Evolutionary conservation across 208 protist species (phyloP).

Genomic region (Leishmania martiniquensis): DNA sequence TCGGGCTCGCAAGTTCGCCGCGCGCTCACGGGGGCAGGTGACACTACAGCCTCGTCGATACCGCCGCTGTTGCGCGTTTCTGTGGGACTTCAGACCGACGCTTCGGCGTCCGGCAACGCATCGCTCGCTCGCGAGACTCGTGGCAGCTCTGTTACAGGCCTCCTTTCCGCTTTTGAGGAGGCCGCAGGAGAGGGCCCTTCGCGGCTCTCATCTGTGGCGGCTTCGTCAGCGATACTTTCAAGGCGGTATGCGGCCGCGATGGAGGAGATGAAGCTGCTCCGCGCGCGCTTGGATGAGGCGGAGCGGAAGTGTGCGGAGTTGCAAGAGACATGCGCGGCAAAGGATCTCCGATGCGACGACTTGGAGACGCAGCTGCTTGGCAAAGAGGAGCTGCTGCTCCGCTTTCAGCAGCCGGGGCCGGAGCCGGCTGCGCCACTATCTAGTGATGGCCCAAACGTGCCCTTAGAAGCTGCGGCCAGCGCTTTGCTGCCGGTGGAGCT

Average conservation of each 20-base stretch:
- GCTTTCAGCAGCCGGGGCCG: slow-evolving; percentile 12
- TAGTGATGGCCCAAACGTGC: background rate
- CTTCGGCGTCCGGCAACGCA: background rate
- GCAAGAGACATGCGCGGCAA: slow-evolving; percentile 24
- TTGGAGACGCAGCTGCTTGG: slow-evolving; percentile 57
- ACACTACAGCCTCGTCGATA: background rate
- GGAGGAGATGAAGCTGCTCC: slow-evolving; percentile 23
- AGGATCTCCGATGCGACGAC: slow-evolving; percentile 43
- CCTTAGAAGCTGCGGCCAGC: background rate
- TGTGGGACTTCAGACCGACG: slow-evolving; percentile 9
- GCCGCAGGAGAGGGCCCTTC: background rate
- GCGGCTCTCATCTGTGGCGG: background rate
- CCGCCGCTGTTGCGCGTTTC: background rate
- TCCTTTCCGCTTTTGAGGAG: background rate
- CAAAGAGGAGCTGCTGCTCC: slow-evolving; percentile 50
- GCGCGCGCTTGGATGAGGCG: slow-evolving; percentile 21
- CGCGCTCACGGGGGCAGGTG: background rate
- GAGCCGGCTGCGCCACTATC: background rate
- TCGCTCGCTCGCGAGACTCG: background rate
- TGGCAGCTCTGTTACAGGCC: background rate
- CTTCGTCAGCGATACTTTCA: slow-evolving; percentile 23
- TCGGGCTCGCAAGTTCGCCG: background rate
- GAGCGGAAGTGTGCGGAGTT: slow-evolving; percentile 22
- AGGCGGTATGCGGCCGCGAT: slow-evolving; percentile 23
- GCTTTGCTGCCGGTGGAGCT: background rate